Evolutionary conservation across 345 rosid species (phyloP).

Genomic region (Dovyalis caffra): DNA sequence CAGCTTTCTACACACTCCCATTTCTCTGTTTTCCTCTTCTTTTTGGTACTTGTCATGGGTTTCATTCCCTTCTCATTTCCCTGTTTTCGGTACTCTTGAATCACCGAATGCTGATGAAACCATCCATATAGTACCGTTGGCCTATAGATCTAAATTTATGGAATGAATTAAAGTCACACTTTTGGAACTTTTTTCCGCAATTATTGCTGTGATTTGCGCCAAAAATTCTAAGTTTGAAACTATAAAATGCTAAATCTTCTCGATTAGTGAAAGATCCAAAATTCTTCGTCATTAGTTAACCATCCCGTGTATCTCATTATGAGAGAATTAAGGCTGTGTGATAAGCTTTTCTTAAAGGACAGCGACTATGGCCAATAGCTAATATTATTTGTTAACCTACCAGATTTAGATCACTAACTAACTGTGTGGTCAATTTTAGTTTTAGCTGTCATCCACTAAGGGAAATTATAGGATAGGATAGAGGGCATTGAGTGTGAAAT

Average conservation of each 20-base stretch:
- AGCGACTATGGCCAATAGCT: neutral
- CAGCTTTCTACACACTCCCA: no score
- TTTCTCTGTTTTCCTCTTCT: no score
- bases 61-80: neutral
- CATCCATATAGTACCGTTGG: neutral
- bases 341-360: neutral
- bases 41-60: neutral
- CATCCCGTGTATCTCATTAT: neutral
- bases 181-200: neutral
- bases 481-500: neutral
- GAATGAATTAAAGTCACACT: neutral
- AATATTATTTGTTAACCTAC: neutral
- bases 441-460: conserved; percentile 35
- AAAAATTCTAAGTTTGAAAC: neutral
- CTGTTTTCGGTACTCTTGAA: no score
- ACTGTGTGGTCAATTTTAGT: conserved; percentile 7
- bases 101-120: neutral
- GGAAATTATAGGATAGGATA: conserved; percentile 49
- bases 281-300: neutral
- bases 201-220: neutral
- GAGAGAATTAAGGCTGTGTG: neutral
- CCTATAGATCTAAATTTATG: neutral
- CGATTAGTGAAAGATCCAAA: neutral
- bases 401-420: conserved; percentile 1
- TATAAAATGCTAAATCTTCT: neutral